phyloP scores from a whole-genome alignment of 371 early-diverging fungal species.

The Cokeromyces recurvatus region DNA sequence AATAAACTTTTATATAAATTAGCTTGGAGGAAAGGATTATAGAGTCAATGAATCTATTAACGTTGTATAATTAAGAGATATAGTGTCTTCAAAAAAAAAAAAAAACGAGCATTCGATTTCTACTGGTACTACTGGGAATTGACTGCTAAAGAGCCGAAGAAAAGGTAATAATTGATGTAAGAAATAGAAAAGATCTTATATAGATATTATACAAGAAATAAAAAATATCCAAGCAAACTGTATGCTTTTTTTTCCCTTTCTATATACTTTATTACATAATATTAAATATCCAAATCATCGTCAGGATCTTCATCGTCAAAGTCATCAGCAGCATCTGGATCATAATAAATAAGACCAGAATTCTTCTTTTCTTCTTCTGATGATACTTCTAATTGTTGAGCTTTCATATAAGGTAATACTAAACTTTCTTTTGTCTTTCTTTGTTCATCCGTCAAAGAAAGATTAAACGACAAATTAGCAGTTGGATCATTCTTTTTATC shows the following conservation, averaged over 20 bases:
- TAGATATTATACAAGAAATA: no score
- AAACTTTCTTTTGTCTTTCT: constrained; percentile 68
- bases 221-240: not conserved
- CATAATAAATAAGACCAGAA: constrained; percentile 51
- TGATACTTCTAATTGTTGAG: constrained; percentile 47
- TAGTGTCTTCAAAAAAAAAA: no score
- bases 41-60: no score
- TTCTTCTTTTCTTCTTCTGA: constrained; percentile 14
- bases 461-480: constrained; percentile 77
- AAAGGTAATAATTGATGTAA: no score
- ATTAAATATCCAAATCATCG: constrained; percentile 75
- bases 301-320: constrained; percentile 82
- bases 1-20: no score
- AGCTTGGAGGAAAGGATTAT: no score
- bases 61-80: no score
- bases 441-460: constrained; percentile 82
- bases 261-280: no score
- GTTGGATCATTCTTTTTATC: constrained; percentile 25
- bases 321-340: constrained; percentile 72
- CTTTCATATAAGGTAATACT: constrained; percentile 76
- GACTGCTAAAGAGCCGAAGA: no score
- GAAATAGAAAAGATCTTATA: no score
- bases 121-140: no score
- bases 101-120: no score
- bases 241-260: not conserved